Evolutionary conservation across 495 filamentous ascomycete genomes (phyloP).

Genomic region (Aspergillus hancockii): DNA sequence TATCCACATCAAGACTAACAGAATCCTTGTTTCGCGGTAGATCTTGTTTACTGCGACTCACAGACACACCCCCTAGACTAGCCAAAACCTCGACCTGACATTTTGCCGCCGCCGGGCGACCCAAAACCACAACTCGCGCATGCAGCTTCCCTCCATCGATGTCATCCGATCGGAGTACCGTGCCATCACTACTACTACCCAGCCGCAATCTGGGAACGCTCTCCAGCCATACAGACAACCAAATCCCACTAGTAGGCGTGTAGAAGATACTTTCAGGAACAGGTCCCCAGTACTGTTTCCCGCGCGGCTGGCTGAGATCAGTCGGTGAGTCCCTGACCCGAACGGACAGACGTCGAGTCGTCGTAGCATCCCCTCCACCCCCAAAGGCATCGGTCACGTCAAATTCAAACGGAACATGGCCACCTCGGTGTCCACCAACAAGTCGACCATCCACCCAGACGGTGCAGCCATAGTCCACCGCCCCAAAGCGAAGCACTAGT

Average conservation of each 20-base stretch:
- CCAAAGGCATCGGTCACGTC: slow-evolving; percentile 31
- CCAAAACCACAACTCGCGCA: slow-evolving; percentile 27
- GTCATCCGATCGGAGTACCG: slow-evolving; percentile 36
- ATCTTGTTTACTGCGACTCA: slow-evolving; percentile 17
- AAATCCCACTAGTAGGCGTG: slow-evolving; percentile 40
- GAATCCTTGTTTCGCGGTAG: slow-evolving; percentile 23
- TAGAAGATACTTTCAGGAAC: slow-evolving; percentile 45
- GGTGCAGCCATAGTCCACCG: slow-evolving; percentile 40
- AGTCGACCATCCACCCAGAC: slow-evolving; percentile 33
- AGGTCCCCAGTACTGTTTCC: slow-evolving; percentile 43
- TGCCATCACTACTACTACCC: slow-evolving; percentile 30
- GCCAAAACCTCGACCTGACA: slow-evolving; percentile 30
- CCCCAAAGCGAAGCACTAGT: slow-evolving; percentile 37
- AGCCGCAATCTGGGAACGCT: slow-evolving; percentile 34
- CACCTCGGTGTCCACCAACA: slow-evolving; percentile 33
- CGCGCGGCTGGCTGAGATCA: slow-evolving; percentile 40
- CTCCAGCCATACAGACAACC: slow-evolving; percentile 40
- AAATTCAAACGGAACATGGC: slow-evolving; percentile 41
- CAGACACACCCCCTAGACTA: slow-evolving; percentile 18
- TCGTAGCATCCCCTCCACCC: not conserved
- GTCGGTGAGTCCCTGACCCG: slow-evolving; percentile 34
- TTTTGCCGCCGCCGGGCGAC: slow-evolving; percentile 13
- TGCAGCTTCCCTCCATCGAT: slow-evolving; percentile 28
- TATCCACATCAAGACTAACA: slow-evolving; percentile 25
- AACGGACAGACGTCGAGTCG: slow-evolving; percentile 25